phyloP scores from a whole-genome alignment of 2,329 filamentous ascomycete species.

The Thelonectria blattea region DNA sequence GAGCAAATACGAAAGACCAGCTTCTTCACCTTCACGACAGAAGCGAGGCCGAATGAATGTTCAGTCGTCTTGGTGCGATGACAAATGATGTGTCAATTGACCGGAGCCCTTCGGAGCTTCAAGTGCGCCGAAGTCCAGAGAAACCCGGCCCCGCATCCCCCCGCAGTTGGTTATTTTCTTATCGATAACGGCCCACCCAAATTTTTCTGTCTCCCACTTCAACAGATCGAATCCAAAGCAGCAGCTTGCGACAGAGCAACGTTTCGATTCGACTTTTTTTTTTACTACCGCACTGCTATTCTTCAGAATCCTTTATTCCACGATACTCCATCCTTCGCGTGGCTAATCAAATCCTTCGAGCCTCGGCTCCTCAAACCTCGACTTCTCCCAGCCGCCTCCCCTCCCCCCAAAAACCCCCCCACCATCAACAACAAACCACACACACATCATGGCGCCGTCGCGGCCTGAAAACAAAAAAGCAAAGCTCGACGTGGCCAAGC shows the following conservation, averaged over 20 bases:
- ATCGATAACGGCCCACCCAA: conserved; percentile 42
- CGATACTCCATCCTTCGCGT: neutral
- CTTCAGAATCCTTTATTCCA: neutral
- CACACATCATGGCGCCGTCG: conserved; percentile 55
- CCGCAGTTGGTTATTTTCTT: conserved; percentile 35
- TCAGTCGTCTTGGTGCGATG: conserved; percentile 21
- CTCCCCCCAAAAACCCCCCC: conserved; percentile 14
- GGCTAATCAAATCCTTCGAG: neutral
- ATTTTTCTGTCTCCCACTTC: conserved; percentile 39
- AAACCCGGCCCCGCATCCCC: conserved; percentile 27
- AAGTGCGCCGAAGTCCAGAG: conserved; percentile 11
- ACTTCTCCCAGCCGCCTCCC: neutral
- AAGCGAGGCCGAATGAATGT: neutral
- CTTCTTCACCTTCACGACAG: neutral
- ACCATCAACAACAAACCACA: conserved; percentile 23
- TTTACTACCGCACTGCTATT: neutral
- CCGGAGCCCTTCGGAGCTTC: conserved; percentile 8
- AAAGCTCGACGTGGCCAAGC: conserved; percentile 42
- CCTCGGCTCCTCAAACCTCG: neutral
- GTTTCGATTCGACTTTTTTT: neutral
- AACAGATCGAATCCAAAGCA: conserved; percentile 25
- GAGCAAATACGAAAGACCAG: neutral
- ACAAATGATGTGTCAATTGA: conserved; percentile 33
- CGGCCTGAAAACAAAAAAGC: conserved; percentile 47
- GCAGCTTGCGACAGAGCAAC: conserved; percentile 3